These are phyloP conservation scores for Fusarium nisikadoi DNA, from an alignment of 2,329 filamentous ascomycete species.

Conservation along the genomic window DNA sequence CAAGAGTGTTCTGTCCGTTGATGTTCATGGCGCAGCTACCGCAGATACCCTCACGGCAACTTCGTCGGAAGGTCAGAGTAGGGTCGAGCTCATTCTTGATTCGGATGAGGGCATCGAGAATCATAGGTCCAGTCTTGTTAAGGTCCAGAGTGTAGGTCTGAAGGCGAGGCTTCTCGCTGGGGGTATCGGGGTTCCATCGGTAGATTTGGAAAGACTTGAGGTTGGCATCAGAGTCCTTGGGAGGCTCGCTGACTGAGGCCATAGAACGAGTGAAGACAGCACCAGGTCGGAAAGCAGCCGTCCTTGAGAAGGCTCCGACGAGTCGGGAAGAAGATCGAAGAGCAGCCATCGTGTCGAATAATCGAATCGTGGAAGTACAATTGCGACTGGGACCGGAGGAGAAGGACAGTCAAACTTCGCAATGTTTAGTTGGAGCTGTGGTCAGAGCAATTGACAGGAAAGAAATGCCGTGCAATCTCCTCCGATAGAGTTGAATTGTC, in stretches of 20 bases:
- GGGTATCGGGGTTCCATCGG: constrained; percentile 96
- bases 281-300: constrained; percentile 53
- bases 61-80: constrained; percentile 93
- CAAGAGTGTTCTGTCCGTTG: constrained; percentile 96
- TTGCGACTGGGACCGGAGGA: constrained; percentile 41
- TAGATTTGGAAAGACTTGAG: constrained; percentile 99
- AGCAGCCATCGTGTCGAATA: constrained; percentile 63
- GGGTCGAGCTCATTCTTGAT: constrained; percentile 99
- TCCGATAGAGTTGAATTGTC: constrained; percentile 39
- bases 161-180: constrained; percentile 93
- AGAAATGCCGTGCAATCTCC: constrained; percentile 45
- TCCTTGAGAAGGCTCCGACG: constrained; percentile 58
- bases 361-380: constrained; percentile 1
- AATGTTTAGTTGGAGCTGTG: constrained; percentile 25
- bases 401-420: constrained; percentile 43
- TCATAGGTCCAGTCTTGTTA: constrained; percentile 99
- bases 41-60: constrained; percentile 97
- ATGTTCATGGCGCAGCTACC: constrained; percentile 99
- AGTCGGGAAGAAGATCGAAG: constrained; percentile 69
- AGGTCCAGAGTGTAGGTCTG: constrained; percentile 94
- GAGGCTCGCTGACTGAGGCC: constrained; percentile 67
- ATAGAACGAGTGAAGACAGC: constrained; percentile 62
- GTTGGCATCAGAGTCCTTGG: constrained; percentile 70
- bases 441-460: constrained; percentile 43
- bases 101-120: constrained; percentile 93